These are phyloP conservation scores for Cercophora sp. DNA, from an alignment of 495 filamentous ascomycete genomes.

Conservation along the genomic window DNA sequence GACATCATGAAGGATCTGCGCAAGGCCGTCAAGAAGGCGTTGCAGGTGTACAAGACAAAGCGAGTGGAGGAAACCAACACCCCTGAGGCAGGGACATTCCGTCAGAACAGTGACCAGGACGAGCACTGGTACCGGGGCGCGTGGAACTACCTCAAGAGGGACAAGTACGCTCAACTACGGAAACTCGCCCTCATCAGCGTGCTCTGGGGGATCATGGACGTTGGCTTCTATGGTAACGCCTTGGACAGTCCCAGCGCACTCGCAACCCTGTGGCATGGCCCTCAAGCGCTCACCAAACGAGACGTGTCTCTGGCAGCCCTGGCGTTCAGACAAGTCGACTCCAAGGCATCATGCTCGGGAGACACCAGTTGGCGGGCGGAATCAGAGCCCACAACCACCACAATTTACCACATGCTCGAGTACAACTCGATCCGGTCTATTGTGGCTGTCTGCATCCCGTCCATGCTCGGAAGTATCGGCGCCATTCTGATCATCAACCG, in stretches of 20 bases:
- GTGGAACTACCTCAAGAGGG: constrained; percentile 19
- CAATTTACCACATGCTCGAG: constrained; percentile 31
- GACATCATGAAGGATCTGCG: constrained; percentile 1
- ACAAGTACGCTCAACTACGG: not conserved
- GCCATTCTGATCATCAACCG: constrained; percentile 35
- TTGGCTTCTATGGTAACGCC: constrained; percentile 66
- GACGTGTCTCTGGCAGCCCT: constrained; percentile 23
- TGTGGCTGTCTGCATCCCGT: constrained; percentile 34
- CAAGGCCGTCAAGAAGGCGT: constrained; percentile 22
- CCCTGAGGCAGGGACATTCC: not conserved
- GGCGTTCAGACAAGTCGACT: constrained; percentile 14
- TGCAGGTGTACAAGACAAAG: constrained; percentile 27
- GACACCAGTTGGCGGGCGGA: constrained; percentile 33
- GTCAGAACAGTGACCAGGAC: no score
- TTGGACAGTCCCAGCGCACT: constrained; percentile 57
- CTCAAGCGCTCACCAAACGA: not conserved
- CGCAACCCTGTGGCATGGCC: constrained; percentile 22
- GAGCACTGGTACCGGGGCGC: not conserved
- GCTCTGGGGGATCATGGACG: constrained; percentile 53
- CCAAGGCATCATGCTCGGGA: constrained; percentile 11
- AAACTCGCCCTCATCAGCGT: constrained; percentile 6
- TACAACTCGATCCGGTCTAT: constrained; percentile 33
- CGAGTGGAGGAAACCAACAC: constrained; percentile 19
- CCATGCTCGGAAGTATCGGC: constrained; percentile 35
- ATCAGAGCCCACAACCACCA: constrained; percentile 21